phyloP scores from a whole-genome alignment of 306 rosid genomes.

The Benincasa hispida region DNA sequence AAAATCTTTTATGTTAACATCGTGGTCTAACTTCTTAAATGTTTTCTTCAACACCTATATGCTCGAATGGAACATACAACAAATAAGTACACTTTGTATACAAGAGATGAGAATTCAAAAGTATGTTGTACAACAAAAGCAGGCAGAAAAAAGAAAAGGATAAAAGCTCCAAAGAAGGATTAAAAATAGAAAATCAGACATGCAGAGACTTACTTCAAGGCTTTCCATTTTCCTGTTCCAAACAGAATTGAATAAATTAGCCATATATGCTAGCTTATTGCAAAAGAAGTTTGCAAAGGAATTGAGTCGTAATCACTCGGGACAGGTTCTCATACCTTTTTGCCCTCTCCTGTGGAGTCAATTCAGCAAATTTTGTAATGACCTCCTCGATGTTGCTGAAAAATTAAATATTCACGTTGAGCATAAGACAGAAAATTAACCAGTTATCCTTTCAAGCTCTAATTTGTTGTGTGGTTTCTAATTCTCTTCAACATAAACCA shows the following conservation, averaged over 20 bases:
- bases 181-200: background rate
- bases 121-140: background rate
- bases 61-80: constrained; percentile 20
- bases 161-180: background rate
- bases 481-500: background rate
- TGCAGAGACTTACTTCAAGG: constrained; percentile 54
- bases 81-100: constrained; percentile 4
- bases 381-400: constrained; percentile 56
- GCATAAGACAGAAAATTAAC: background rate
- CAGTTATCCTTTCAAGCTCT: background rate
- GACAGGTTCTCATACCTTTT: constrained; percentile 35
- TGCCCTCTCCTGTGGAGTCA: constrained; percentile 73
- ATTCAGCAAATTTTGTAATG: constrained; percentile 61
- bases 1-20: constrained; percentile 60
- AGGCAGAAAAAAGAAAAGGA: background rate
- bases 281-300: background rate
- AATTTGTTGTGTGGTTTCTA: background rate
- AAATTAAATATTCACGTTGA: background rate
- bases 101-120: background rate
- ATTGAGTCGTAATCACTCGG: background rate
- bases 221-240: constrained; percentile 73
- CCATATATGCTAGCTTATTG: background rate
- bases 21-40: constrained; percentile 75
- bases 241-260: constrained; percentile 7
- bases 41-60: constrained; percentile 76